Conservation (phyloP, 169 alveolate species). For the Perkinsus chesapeaki region DNA sequence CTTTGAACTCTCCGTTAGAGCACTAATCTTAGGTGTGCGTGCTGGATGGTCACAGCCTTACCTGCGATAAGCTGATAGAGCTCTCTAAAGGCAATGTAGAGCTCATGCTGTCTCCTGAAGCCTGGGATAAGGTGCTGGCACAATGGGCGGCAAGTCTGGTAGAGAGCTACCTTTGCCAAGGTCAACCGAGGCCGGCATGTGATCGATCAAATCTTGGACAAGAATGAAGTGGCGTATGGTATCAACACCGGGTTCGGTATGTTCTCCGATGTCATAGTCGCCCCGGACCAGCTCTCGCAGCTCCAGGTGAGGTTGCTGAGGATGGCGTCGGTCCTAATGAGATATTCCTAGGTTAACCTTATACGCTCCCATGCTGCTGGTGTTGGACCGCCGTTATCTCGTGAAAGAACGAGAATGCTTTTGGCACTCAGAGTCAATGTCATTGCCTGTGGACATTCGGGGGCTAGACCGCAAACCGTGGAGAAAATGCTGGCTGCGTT, state of each 20-base stretch:
- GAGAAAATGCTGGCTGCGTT: constrained; percentile 26
- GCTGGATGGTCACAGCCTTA: constrained; percentile 7
- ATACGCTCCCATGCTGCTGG: constrained; percentile 54
- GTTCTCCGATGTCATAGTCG: constrained; percentile 32
- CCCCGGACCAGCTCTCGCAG: constrained; percentile 26
- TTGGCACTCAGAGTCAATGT: constrained; percentile 41
- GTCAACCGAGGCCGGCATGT: neutral
- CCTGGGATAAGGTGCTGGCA: constrained; percentile 4
- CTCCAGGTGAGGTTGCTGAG: constrained; percentile 21
- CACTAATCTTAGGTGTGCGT: neutral
- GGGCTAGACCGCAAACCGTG: constrained; percentile 27
- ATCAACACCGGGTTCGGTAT: constrained; percentile 53
- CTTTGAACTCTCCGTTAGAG: too few relatives aligned
- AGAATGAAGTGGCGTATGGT: constrained; percentile 33
- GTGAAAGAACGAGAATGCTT: constrained; percentile 19
- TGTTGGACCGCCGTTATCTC: constrained; percentile 35
- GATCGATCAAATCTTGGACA: constrained; percentile 8
- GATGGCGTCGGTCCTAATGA: neutral
- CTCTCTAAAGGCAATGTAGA: neutral
- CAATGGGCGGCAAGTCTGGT: neutral
- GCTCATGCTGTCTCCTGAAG: constrained; percentile 6
- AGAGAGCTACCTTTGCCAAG: neutral
- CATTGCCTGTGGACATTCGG: constrained; percentile 44
- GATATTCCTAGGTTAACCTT: constrained; percentile 6
- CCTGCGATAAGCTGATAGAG: constrained; percentile 18